Evolutionary conservation across 2,329 filamentous ascomycete species (phyloP).

Genomic region (Tetracladium maxilliforme): DNA sequence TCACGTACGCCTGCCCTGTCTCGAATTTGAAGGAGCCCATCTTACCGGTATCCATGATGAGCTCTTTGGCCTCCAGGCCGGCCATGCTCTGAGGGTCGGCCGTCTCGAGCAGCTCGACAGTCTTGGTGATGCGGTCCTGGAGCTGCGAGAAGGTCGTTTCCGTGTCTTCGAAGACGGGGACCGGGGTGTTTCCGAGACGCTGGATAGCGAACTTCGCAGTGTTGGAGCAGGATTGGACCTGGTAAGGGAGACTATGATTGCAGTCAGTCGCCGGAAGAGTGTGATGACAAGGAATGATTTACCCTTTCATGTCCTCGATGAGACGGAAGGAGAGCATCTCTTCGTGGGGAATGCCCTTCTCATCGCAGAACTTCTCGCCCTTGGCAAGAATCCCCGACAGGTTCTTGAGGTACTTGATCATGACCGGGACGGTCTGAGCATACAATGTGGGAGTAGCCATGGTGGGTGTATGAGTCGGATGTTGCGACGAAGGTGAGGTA

Average conservation of each 20-base stretch:
- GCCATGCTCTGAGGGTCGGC: conserved; percentile 25
- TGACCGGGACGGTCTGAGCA: conserved; percentile 21
- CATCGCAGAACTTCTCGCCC: conserved; percentile 21
- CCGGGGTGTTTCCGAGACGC: conserved; percentile 19
- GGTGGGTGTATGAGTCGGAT: too few relatives aligned
- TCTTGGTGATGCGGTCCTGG: conserved; percentile 27
- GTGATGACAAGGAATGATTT: too few relatives aligned
- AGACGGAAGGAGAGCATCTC: conserved; percentile 21
- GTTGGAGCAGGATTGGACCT: conserved; percentile 28
- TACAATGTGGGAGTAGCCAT: conserved; percentile 8
- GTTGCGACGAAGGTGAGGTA: too few relatives aligned
- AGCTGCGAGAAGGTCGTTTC: conserved; percentile 33
- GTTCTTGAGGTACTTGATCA: conserved; percentile 25
- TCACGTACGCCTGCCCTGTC: conserved; percentile 18
- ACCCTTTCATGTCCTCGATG: conserved; percentile 31
- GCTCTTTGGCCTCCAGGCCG: conserved; percentile 16
- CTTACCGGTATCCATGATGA: background rate
- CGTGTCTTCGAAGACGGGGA: conserved; percentile 19
- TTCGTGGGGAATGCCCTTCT: conserved; percentile 17
- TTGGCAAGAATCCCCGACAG: conserved; percentile 26
- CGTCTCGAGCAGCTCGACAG: conserved; percentile 26
- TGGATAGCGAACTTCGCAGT: conserved; percentile 21
- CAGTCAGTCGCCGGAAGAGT: too few relatives aligned
- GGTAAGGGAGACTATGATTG: conserved; percentile 29
- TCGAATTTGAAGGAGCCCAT: conserved; percentile 1